A percentile compares a stretch with the other conserved stretches of the same genome.
Conservation (phyloP, 192 early-diverging fungal species). For the Umbelopsis vinacea region DNA sequence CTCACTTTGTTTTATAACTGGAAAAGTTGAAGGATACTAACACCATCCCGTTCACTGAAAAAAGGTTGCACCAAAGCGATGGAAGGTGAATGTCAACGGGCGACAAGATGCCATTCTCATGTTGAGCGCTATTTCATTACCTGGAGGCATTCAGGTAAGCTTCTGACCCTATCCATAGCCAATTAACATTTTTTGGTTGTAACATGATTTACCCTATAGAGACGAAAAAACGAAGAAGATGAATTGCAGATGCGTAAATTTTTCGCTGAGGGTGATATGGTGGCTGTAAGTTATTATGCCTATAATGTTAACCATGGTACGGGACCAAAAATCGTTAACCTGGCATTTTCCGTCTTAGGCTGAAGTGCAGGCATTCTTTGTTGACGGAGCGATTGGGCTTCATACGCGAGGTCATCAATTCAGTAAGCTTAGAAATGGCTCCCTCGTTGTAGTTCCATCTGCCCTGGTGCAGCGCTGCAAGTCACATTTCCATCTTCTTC, state of each 20-base stretch:
- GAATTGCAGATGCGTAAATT: constrained; percentile 96
- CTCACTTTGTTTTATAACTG: background rate
- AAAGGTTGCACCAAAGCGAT: constrained; percentile 83
- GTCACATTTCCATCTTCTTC: constrained; percentile 91
- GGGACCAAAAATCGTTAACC: background rate
- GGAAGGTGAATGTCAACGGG: constrained; percentile 92
- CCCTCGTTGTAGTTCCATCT: constrained; percentile 86
- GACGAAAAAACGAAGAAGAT: constrained; percentile 94
- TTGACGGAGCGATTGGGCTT: constrained; percentile 84
- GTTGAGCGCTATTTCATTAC: constrained; percentile 91
- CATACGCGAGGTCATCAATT: constrained; percentile 82
- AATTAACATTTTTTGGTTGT: background rate
- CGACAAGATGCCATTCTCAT: constrained; percentile 86
- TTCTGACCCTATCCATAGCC: background rate
- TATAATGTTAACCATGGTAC: background rate
- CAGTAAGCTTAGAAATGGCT: constrained; percentile 76
- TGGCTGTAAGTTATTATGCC: constrained; percentile 65
- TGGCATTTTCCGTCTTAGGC: constrained; percentile 22
- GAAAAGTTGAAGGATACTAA: background rate
- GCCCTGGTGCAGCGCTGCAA: constrained; percentile 89
- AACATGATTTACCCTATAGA: constrained; percentile 37
- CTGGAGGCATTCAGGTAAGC: constrained; percentile 88
- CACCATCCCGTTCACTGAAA: background rate
- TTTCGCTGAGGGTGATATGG: constrained; percentile 92
- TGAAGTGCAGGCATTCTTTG: constrained; percentile 68